These are phyloP conservation scores for Neoscytalidium dimidiatum DNA, from an alignment of 2,329 filamentous ascomycete species.

Conservation along the genomic window DNA sequence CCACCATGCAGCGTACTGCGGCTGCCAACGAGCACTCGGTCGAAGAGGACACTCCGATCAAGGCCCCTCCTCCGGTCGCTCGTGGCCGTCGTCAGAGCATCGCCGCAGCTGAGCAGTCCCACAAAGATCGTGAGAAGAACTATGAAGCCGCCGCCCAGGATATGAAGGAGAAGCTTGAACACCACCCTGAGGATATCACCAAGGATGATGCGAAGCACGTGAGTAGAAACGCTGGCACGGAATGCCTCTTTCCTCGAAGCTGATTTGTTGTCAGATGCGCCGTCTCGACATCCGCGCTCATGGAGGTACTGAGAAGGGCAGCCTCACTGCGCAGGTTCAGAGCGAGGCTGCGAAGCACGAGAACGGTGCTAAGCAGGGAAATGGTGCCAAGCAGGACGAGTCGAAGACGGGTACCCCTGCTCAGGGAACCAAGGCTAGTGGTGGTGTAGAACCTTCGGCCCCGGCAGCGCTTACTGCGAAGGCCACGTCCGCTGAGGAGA, in stretches of 20 bases:
- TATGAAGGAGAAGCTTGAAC: conserved; percentile 35
- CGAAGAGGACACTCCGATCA: not conserved
- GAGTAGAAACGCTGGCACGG: not conserved
- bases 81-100: conserved; percentile 19
- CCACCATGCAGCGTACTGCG: conserved; percentile 24
- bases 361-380: not conserved
- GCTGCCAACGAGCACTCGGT: conserved; percentile 27
- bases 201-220: conserved; percentile 32
- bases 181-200: conserved; percentile 33
- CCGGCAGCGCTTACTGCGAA: not conserved
- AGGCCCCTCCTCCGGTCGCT: not conserved
- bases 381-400: not conserved
- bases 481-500: not conserved
- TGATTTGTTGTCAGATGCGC: conserved; percentile 26
- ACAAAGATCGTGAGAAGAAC: conserved; percentile 33
- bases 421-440: not conserved
- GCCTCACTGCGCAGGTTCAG: conserved; percentile 36
- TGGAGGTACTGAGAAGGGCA: conserved; percentile 33
- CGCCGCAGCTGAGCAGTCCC: conserved; percentile 29
- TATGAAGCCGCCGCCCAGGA: conserved; percentile 28
- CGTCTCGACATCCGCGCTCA: conserved; percentile 32
- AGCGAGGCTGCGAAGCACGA: conserved; percentile 31
- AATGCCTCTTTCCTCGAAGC: not conserved
- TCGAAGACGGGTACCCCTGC: not conserved
- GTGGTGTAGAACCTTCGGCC: not conserved